Evolutionary conservation across 805 yeast genomes (phyloP).

Genomic region (Candida ficus): DNA sequence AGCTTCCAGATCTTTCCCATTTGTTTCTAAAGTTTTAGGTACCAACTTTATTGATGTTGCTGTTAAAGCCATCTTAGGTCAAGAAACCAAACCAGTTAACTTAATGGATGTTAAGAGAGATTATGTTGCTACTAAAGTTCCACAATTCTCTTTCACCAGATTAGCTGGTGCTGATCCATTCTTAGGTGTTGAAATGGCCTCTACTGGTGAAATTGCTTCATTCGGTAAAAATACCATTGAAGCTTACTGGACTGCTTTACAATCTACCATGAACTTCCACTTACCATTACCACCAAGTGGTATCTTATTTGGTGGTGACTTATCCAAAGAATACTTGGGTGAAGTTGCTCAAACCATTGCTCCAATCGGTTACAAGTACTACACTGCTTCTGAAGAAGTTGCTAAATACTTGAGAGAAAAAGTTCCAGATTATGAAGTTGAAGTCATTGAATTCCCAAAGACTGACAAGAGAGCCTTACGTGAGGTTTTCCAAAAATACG

Average conservation of each 20-base stretch:
- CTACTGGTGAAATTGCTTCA: constrained; percentile 98
- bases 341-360: constrained; percentile 65
- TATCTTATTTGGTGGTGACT: constrained; percentile 91
- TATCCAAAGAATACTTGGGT: constrained; percentile 64
- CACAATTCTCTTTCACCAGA: constrained; percentile 97
- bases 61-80: constrained; percentile 75
- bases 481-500: constrained; percentile 84
- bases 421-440: constrained; percentile 34
- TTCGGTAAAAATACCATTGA: constrained; percentile 82
- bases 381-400: constrained; percentile 69
- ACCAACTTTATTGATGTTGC: constrained; percentile 93
- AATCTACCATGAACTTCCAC: constrained; percentile 95
- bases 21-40: constrained; percentile 95
- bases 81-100: constrained; percentile 65
- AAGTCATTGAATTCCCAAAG: constrained; percentile 84
- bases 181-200: constrained; percentile 98
- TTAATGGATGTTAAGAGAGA: constrained; percentile 71
- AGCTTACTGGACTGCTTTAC: constrained; percentile 97
- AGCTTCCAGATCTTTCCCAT: constrained; percentile 99
- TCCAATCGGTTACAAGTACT: constrained; percentile 75
- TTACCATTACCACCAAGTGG: constrained; percentile 90
- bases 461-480: constrained; percentile 90
- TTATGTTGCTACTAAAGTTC: constrained; percentile 95
- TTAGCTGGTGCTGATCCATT: constrained; percentile 99
- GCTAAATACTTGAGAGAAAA: constrained; percentile 58